Evolutionary conservation across 1,139 yeast genomes (phyloP).

Genomic region (Lodderomyces jiufengensis): DNA sequence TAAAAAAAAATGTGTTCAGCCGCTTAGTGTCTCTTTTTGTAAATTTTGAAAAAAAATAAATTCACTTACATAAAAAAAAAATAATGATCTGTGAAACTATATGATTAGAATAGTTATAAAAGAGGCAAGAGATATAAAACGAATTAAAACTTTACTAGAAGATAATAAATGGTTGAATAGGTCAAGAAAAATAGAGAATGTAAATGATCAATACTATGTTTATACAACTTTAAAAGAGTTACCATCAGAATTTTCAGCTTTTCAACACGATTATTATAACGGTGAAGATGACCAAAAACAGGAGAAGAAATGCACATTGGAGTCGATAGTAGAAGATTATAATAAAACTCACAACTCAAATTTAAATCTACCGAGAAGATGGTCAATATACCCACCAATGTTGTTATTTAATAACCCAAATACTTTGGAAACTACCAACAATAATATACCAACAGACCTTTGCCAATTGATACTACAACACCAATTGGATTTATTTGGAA

Average conservation of each 20-base stretch:
- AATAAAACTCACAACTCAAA: background rate
- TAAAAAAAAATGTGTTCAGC: too few relatives aligned
- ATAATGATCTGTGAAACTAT: background rate
- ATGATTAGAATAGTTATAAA: slow-evolving; percentile 11
- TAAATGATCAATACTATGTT: slow-evolving; percentile 8
- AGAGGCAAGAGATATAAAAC: slow-evolving; percentile 22
- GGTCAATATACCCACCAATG: slow-evolving; percentile 67
- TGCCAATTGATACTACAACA: slow-evolving; percentile 21
- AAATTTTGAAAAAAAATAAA: too few relatives aligned
- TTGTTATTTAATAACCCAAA: slow-evolving; percentile 45
- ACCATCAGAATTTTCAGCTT: slow-evolving; percentile 6
- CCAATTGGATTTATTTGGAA: slow-evolving; percentile 13
- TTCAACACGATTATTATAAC: slow-evolving; percentile 7
- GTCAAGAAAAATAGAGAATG: slow-evolving; percentile 20
- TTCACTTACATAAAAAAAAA: too few relatives aligned
- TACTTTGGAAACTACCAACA: background rate
- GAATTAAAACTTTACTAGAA: slow-evolving; percentile 25
- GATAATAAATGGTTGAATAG: slow-evolving; percentile 19
- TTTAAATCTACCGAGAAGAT: slow-evolving; percentile 45
- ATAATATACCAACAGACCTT: slow-evolving; percentile 16
- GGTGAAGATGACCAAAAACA: background rate
- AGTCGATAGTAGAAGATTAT: slow-evolving; percentile 6
- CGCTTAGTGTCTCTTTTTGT: too few relatives aligned
- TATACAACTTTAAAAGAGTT: slow-evolving; percentile 11
- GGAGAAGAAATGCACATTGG: slow-evolving; percentile 3